A percentile compares a stretch with the other conserved stretches of the same genome.
Conservation (phyloP, 2,329 filamentous ascomycete genomes). For the Chaetomiaceae sp. region DNA sequence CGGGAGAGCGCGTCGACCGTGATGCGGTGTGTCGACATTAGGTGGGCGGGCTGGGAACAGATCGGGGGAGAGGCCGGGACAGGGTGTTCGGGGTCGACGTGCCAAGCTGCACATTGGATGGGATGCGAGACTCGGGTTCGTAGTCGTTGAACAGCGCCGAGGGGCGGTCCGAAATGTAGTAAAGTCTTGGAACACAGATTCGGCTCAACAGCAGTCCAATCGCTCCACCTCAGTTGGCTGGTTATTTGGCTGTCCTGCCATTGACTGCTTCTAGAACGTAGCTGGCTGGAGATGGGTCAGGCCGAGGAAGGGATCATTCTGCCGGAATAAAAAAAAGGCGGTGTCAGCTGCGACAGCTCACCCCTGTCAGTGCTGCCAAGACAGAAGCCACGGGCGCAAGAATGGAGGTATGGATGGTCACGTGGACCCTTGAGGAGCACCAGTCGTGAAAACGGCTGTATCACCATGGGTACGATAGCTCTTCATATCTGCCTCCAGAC, state of each 20-base stretch:
- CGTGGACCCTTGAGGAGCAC: not conserved
- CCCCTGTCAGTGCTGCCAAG: not conserved
- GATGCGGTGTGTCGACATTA: constrained; percentile 36
- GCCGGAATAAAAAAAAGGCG: constrained; percentile 1
- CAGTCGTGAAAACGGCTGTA: not conserved
- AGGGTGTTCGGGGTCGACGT: too few relatives aligned
- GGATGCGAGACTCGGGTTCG: too few relatives aligned
- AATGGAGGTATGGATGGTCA: not conserved
- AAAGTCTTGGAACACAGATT: too few relatives aligned
- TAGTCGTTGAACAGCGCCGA: too few relatives aligned
- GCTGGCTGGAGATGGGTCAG: too few relatives aligned
- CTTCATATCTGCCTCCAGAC: not conserved
- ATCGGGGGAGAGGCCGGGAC: too few relatives aligned
- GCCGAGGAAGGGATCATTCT: not conserved
- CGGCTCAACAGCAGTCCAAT: too few relatives aligned
- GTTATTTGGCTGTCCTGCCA: too few relatives aligned
- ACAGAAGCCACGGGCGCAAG: not conserved
- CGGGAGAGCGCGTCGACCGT: constrained; percentile 58
- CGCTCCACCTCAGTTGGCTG: too few relatives aligned
- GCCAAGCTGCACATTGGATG: too few relatives aligned
- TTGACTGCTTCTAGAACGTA: too few relatives aligned
- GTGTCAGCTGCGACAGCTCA: not conserved
- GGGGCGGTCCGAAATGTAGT: too few relatives aligned
- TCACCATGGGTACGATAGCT: not conserved
- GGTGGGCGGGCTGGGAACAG: not conserved